Percentiles rank a stretch among this genome's conserved stretches.
Evolutionary conservation across 1,139 yeast species (phyloP).

Genomic region (Debaryomycetaceae sp.): DNA sequence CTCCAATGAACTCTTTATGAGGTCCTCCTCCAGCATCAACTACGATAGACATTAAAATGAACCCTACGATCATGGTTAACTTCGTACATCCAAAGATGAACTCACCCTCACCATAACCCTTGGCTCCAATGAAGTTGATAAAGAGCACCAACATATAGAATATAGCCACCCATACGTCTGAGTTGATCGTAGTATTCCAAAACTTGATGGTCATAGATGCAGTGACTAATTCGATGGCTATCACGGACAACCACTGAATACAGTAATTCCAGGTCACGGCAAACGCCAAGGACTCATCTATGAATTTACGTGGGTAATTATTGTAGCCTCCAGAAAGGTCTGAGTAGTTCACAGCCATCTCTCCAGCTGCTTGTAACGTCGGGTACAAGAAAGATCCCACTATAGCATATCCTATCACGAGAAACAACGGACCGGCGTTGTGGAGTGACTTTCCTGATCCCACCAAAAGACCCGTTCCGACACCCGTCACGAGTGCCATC

Average conservation of each 20-base stretch:
- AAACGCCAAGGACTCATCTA: constrained; percentile 37
- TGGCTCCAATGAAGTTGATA: constrained; percentile 32
- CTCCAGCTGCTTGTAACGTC: constrained; percentile 35
- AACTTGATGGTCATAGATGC: constrained; percentile 34
- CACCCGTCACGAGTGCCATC: constrained; percentile 42
- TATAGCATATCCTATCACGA: constrained; percentile 29
- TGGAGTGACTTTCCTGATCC: constrained; percentile 31
- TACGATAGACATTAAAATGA: constrained; percentile 25
- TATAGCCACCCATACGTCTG: constrained; percentile 30
- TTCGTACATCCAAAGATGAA: constrained; percentile 26
- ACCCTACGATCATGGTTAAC: constrained; percentile 30
- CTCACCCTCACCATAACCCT: constrained; percentile 37
- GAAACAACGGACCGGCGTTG: constrained; percentile 37
- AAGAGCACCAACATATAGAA: constrained; percentile 27
- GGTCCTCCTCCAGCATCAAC: constrained; percentile 35
- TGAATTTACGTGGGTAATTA: constrained; percentile 33
- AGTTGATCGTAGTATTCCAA: constrained; percentile 25
- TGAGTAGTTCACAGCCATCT: constrained; percentile 39
- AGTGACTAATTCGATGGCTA: constrained; percentile 39
- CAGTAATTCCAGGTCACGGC: constrained; percentile 45
- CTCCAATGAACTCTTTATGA: constrained; percentile 26
- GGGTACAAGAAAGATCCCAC: constrained; percentile 29
- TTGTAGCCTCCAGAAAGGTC: constrained; percentile 36
- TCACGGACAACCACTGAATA: constrained; percentile 36
- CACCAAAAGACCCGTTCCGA: constrained; percentile 42